phyloP scores from a whole-genome alignment of 768 basidiomycete species.

The Podaxis pistillaris region DNA sequence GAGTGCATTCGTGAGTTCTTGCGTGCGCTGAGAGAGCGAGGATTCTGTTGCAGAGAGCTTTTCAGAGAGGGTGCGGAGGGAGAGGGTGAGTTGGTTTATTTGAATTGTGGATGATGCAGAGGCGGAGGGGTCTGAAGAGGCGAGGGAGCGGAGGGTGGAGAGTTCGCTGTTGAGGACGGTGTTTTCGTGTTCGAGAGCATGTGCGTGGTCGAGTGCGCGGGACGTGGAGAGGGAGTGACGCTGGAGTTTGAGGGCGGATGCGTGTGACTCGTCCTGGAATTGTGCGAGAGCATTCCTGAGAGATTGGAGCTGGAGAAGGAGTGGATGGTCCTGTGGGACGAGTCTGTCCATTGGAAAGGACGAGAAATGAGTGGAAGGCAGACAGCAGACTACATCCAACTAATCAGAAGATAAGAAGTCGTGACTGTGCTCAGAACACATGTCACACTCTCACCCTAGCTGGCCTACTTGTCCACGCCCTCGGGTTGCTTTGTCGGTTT shows the following conservation, averaged over 20 bases:
- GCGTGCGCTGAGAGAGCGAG: constrained; percentile 46
- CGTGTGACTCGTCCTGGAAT: constrained; percentile 53
- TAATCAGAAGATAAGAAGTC: too few species aligned
- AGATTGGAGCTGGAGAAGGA: constrained; percentile 3
- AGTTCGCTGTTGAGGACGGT: constrained; percentile 54
- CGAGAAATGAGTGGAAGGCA: too few species aligned
- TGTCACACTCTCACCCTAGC: too few species aligned
- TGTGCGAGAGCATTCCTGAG: not conserved
- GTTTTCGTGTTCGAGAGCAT: constrained; percentile 59
- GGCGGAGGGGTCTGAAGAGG: constrained; percentile 22
- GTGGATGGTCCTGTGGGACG: not conserved
- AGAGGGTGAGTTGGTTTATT: constrained; percentile 58
- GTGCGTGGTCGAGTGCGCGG: constrained; percentile 44
- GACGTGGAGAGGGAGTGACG: constrained; percentile 54
- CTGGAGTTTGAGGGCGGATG: constrained; percentile 65
- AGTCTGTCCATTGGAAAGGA: too few species aligned
- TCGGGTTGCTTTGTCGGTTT: too few species aligned
- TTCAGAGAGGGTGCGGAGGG: constrained; percentile 65
- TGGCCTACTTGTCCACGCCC: not conserved
- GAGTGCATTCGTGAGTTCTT: constrained; percentile 41
- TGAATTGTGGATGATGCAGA: constrained; percentile 29
- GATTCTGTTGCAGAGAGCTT: constrained; percentile 65
- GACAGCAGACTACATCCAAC: too few species aligned
- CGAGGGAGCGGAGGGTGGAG: constrained; percentile 48
- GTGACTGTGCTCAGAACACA: too few species aligned